Conservation (phyloP, 2,329 filamentous ascomycete species). For the Graphium sp. region DNA sequence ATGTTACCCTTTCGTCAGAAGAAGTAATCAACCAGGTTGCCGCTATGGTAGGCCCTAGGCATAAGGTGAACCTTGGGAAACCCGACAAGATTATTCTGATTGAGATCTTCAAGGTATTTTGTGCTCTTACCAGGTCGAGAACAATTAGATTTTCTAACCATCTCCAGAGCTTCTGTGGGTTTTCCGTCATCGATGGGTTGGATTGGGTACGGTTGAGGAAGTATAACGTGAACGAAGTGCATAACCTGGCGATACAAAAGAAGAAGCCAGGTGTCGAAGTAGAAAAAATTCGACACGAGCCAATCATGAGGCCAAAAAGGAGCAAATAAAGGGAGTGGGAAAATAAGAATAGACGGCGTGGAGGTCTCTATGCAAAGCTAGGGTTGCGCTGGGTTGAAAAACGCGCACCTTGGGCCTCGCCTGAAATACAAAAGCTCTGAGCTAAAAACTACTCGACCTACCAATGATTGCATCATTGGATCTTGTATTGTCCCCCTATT, state of each 20-base stretch:
- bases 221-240: slow-evolving; percentile 65
- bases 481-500: too few relatives aligned
- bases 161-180: slow-evolving; percentile 53
- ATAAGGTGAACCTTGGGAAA: slow-evolving; percentile 63
- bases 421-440: too few relatives aligned
- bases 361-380: too few relatives aligned
- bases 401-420: too few relatives aligned
- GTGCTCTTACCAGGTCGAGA: neutral
- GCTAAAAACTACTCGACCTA: too few relatives aligned
- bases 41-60: slow-evolving; percentile 42
- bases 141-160: neutral
- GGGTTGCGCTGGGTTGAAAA: too few relatives aligned
- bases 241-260: slow-evolving; percentile 25
- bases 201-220: slow-evolving; percentile 61
- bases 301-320: too few relatives aligned
- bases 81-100: slow-evolving; percentile 67
- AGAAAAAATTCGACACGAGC: neutral
- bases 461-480: too few relatives aligned
- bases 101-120: slow-evolving; percentile 41
- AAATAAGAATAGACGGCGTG: too few relatives aligned
- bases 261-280: neutral
- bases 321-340: too few relatives aligned
- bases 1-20: slow-evolving; percentile 50
- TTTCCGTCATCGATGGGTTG: slow-evolving; percentile 55
- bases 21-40: slow-evolving; percentile 58